Conservation (phyloP, 345 rosid genomes). For the Gossypium arboreum region DNA sequence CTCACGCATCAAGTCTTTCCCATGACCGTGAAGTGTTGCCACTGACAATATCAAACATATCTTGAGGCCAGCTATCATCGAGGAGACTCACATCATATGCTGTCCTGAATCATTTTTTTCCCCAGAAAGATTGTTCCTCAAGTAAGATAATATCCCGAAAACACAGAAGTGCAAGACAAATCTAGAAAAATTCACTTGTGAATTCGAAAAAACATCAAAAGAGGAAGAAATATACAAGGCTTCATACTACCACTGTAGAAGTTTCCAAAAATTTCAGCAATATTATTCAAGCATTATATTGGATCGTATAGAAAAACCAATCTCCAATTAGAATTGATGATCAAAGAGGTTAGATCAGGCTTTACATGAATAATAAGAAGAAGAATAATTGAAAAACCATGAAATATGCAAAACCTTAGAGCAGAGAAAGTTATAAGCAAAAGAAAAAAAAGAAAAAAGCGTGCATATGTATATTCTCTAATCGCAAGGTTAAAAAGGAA, state of each 20-base stretch:
- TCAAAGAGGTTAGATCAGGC: neutral
- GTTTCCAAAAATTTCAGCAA: neutral
- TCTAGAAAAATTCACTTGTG: neutral
- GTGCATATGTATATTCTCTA: neutral
- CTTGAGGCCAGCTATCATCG: conserved; percentile 70
- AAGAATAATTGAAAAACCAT: neutral
- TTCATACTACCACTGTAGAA: neutral
- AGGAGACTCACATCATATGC: conserved; percentile 71
- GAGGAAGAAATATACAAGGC: neutral
- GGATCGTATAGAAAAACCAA: neutral
- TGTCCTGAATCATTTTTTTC: conserved; percentile 43
- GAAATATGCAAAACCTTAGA: neutral
- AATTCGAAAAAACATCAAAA: neutral
- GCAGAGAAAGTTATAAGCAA: neutral
- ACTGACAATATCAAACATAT: conserved; percentile 49
- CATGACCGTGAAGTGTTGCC: conserved; percentile 83
- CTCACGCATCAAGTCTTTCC: conserved; percentile 97
- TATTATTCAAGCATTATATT: neutral
- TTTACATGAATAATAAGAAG: neutral
- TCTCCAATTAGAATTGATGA: neutral
- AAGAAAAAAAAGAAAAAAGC: neutral
- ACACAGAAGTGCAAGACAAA: neutral
- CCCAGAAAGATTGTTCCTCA: neutral
- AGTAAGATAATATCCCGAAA: neutral
- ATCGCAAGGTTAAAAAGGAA: neutral